Conservation (phyloP, 1,139 yeast species). For the Pichia sp. region DNA sequence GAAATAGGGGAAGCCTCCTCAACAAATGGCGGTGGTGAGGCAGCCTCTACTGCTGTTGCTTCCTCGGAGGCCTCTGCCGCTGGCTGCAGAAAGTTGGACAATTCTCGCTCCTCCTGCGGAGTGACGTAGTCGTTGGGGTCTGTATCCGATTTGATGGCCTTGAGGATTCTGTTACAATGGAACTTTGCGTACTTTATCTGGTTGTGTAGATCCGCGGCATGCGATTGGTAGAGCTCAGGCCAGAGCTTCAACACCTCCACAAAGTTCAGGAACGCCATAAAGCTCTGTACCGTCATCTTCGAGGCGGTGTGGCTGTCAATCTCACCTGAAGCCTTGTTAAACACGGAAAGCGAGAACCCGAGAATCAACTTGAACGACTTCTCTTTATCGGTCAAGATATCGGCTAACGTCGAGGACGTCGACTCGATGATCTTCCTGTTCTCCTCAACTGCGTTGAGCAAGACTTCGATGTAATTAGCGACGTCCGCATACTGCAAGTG, state of each 20-base stretch:
- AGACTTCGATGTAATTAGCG: constrained; percentile 51
- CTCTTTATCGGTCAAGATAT: constrained; percentile 51
- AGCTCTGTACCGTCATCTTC: constrained; percentile 41
- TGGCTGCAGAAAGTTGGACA: constrained; percentile 6
- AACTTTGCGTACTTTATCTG: constrained; percentile 53
- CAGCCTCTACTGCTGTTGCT: not conserved
- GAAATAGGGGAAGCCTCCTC: not conserved
- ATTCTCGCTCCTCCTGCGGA: constrained; percentile 30
- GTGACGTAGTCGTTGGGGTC: constrained; percentile 50
- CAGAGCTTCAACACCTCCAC: constrained; percentile 43
- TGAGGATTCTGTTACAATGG: constrained; percentile 53
- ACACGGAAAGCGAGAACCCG: constrained; percentile 58
- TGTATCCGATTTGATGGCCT: constrained; percentile 40
- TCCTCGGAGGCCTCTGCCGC: not conserved
- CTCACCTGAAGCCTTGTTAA: constrained; percentile 49
- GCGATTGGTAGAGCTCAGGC: constrained; percentile 32
- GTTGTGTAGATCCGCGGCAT: constrained; percentile 31
- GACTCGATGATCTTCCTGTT: constrained; percentile 37
- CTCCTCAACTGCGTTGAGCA: constrained; percentile 63
- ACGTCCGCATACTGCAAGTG: constrained; percentile 51
- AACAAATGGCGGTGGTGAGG: not conserved
- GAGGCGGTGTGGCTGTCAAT: constrained; percentile 37
- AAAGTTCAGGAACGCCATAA: constrained; percentile 49
- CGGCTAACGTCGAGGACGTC: constrained; percentile 20
- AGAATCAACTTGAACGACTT: constrained; percentile 56